Evolutionary conservation across 2,329 filamentous ascomycete species (phyloP), one percentile per base, ranked within the genome.

Genomic region (Hansfordia pulvinata): DNA sequence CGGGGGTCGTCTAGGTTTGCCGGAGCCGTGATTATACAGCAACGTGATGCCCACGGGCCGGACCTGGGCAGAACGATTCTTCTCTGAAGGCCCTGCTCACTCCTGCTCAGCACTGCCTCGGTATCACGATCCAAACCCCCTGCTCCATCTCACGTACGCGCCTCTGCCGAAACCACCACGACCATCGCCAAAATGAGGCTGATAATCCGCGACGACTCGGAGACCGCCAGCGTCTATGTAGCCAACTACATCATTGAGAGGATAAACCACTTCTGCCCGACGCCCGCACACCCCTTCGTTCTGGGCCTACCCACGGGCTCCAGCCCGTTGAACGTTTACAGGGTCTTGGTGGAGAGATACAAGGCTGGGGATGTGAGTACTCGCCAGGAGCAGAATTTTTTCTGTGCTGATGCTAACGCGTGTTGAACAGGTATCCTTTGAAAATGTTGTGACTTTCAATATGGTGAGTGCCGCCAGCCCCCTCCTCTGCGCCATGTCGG

Each of bases 361-460:
- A 80, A 80, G 54, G 64, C 69, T 37, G 76, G 75, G 43, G 56
- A 64, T 43, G 62, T 65, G 49, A 32, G 54, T 35, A 21, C 14
- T 29, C 22, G n/a, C 20, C 26, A 21, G 6, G 10, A 17, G 30
- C 19, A 16, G 17, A 19, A 6, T 17, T 4, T 9, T 19, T 19
- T 21, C 28, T 20, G 20, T 10, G 19, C 37, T 40, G 43, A 56
- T 36, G n/a, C 53, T 41, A 51, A 53, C 31, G 44, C 47, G 20
- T 44, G 39, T 27, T 47, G 5, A 6, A 5, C 17, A 82, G 46
- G 75, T 92, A 43, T 88, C 82, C 2, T 92, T 92, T 50, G 75
- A 77, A 45, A 71, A 92, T 76, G 81, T 92, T 43, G 69, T 90
- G 46, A 92, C 83, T 15, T 92, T 92, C 64, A 90, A 90, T 54